Percentiles rank a stretch among this genome's conserved stretches.
These are phyloP conservation scores for Magnusiomyces sp. DNA, from an alignment of 1,139 yeast genomes.

Conservation along the genomic window DNA sequence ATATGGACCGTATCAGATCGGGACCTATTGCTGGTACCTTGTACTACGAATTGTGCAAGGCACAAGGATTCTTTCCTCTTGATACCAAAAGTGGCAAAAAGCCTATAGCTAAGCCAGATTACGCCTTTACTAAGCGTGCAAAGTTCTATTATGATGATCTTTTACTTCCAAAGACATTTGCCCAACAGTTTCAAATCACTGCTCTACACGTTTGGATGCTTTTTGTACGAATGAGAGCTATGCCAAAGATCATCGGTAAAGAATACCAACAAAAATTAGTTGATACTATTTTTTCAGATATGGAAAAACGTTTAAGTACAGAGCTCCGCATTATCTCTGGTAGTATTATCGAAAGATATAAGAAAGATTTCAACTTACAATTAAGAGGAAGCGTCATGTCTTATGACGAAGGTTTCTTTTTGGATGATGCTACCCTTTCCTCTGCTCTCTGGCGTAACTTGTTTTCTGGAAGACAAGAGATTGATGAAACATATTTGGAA, in stretches of 20 bases:
- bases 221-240: conserved; percentile 88
- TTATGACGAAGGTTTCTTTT: conserved; percentile 83
- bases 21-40: conserved; percentile 91
- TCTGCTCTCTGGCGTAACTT: conserved; percentile 56
- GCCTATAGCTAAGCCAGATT: conserved; percentile 9
- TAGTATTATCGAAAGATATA: conserved; percentile 72
- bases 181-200: conserved; percentile 93
- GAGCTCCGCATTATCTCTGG: conserved; percentile 83
- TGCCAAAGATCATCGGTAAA: conserved; percentile 83
- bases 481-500: conserved; percentile 77
- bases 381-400: conserved; percentile 82
- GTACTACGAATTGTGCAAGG: conserved; percentile 80
- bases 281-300: conserved; percentile 81
- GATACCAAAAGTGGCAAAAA: conserved; percentile 25
- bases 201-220: conserved; percentile 88
- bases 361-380: conserved; percentile 86
- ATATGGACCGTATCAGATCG: conserved; percentile 86
- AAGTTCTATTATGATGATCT: conserved; percentile 56
- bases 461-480: conserved; percentile 75
- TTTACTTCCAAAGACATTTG: conserved; percentile 74
- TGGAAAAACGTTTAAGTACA: conserved; percentile 74
- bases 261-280: conserved; percentile 88
- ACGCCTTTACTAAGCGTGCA: conserved; percentile 27
- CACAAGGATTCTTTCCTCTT: conserved; percentile 69
- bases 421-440: conserved; percentile 78